Evolutionary conservation across 495 filamentous ascomycete species (phyloP).

Genomic region (Trichoderma erinaceum): DNA sequence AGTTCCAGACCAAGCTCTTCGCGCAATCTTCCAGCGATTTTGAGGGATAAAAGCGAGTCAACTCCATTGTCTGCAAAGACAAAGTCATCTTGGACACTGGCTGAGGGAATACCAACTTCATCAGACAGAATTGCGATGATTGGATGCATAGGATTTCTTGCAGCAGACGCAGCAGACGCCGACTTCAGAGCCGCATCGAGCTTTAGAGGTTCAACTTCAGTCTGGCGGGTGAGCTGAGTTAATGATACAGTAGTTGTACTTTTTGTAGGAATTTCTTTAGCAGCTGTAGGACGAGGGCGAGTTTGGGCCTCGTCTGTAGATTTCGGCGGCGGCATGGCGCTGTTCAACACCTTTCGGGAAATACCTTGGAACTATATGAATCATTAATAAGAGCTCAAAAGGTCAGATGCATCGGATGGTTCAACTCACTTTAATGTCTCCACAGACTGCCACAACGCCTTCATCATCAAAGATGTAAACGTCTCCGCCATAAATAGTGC

Average conservation of each 20-base stretch:
- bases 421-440: constrained; percentile 37
- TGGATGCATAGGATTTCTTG: constrained; percentile 36
- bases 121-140: constrained; percentile 52
- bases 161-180: constrained; percentile 28
- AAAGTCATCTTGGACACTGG: constrained; percentile 53
- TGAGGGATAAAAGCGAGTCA: constrained; percentile 56
- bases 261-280: constrained; percentile 31
- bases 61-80: constrained; percentile 52
- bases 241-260: not conserved
- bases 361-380: constrained; percentile 51
- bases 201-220: constrained; percentile 31
- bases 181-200: constrained; percentile 37
- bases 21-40: constrained; percentile 46
- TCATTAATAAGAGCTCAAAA: not conserved
- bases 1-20: constrained; percentile 35
- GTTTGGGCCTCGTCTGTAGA: constrained; percentile 30
- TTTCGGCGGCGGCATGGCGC: constrained; percentile 55
- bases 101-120: constrained; percentile 57
- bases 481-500: constrained; percentile 50
- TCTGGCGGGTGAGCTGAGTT: constrained; percentile 30
- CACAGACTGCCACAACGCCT: constrained; percentile 48
- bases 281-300: constrained; percentile 31
- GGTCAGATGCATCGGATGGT: not conserved
- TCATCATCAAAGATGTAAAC: constrained; percentile 62
- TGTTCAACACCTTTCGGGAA: constrained; percentile 60